These are phyloP conservation scores for Saraca asoca DNA, from an alignment of 331 rosid genomes.

Conservation along the genomic window DNA sequence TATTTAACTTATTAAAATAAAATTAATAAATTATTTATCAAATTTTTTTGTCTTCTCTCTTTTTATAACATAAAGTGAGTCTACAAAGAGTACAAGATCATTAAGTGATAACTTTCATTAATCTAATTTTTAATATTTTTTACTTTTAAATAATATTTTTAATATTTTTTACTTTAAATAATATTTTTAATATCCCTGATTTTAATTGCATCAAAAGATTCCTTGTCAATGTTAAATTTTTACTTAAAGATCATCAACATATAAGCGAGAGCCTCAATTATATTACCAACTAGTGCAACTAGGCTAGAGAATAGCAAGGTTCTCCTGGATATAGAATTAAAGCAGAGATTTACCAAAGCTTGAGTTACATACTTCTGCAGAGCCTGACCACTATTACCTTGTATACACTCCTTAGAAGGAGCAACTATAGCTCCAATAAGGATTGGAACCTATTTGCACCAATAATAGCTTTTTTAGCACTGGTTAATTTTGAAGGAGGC, in stretches of 20 bases:
- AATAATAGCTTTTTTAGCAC: slow-evolving; percentile 75
- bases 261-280: slow-evolving; percentile 94
- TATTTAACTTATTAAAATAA: too few relatives aligned
- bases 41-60: too few relatives aligned
- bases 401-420: slow-evolving; percentile 95
- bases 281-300: slow-evolving; percentile 79
- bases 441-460: slow-evolving; percentile 70
- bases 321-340: slow-evolving; percentile 84
- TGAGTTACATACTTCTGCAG: slow-evolving; percentile 79
- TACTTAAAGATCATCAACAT: slow-evolving; percentile 79
- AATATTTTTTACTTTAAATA: too few relatives aligned
- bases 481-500: slow-evolving; percentile 75
- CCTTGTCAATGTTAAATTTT: slow-evolving; percentile 50
- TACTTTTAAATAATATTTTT: too few relatives aligned
- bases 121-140: too few relatives aligned
- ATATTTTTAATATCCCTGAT: slow-evolving; percentile 83
- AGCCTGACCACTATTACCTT: too few relatives aligned
- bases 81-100: too few relatives aligned
- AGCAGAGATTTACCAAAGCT: slow-evolving; percentile 84
- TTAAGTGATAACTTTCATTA: too few relatives aligned
- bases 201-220: slow-evolving; percentile 64
- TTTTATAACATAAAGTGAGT: too few relatives aligned
- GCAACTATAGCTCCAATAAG: slow-evolving; percentile 95
- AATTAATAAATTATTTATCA: too few relatives aligned
- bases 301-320: slow-evolving; percentile 74